Base-by-base conservation (phyloP, 129 eudicot genomes). In the Smallanthus sonchifolius region DNA sequence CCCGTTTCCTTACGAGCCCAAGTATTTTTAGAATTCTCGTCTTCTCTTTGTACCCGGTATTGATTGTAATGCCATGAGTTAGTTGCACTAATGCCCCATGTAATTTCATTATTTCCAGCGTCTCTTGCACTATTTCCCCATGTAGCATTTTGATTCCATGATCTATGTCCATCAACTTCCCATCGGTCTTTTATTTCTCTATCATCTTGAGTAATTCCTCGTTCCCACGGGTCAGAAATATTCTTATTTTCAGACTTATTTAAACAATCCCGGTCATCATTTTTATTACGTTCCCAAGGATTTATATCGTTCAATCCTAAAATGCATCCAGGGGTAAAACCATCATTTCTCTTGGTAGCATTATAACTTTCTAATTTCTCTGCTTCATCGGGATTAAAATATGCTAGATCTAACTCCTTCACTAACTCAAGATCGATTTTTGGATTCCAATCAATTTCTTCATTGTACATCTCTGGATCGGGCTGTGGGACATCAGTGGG, bases 381-480 rank as follows among this genome's bases (percentile, higher is more conserved):
- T 8, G 76, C 81, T 51, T 87, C 86, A 40, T 89, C 95, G 4
- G 92, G 96, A 70, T 89, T 82, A 45, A 76, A 87, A 78, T 77
- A 86, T 64, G 74, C 85, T 10, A 78, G 81, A 69, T 92, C 96
- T 65, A 87, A 49, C 13, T 87, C 96, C 28, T 76, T 76, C 37
- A 90, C 68, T 20, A 90, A 67, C 32, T 79, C 80, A 56, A 77
- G 86, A 81, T 93, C 86, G 7, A 88, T 80, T 28, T 68, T 28
- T 10, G 90, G 83, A 70, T 87, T 83, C 98, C 98, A 93, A 70
- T 93, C 90, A 7, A 90, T 78, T 32, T 93, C 78, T 47, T 81
- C 85, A 40, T 83, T 67, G 68, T 80, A 90, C 77, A 83, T 81
- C 48, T 90, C 83, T 7, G 90, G 89, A 77, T 87, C 81, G 3